Conservation (phyloP, 2,329 filamentous ascomycete genomes). For the Sporothrix brasiliensis region DNA sequence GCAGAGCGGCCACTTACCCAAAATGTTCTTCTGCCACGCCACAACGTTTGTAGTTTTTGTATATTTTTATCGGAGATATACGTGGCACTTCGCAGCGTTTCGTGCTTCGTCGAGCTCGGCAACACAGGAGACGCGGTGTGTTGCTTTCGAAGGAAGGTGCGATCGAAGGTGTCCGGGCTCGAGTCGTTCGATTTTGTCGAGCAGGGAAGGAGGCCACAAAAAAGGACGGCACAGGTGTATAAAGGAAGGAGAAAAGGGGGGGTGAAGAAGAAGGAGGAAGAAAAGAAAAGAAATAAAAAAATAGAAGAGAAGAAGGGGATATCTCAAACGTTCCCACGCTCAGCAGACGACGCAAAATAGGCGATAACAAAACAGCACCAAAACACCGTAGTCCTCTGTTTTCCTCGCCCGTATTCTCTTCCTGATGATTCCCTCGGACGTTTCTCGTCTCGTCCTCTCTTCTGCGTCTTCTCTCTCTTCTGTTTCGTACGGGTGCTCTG, state of each 20-base stretch:
- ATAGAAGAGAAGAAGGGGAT: neutral
- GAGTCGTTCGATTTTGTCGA: slow-evolving; percentile 13
- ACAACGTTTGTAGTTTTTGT: neutral
- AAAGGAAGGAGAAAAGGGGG: neutral
- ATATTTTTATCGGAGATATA: neutral
- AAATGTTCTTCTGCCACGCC: neutral
- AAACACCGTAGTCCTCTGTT: neutral
- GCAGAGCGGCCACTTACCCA: slow-evolving; percentile 19
- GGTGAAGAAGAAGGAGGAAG: neutral
- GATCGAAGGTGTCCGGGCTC: neutral
- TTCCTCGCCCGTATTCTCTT: slow-evolving; percentile 1
- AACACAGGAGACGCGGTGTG: neutral
- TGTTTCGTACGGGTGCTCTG: slow-evolving; percentile 27
- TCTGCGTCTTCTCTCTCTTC: slow-evolving; percentile 27
- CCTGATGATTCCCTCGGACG: slow-evolving; percentile 18
- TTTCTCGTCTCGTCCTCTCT: slow-evolving; percentile 20
- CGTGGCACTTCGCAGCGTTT: neutral
- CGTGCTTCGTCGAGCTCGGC: slow-evolving; percentile 8
- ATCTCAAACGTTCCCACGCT: neutral
- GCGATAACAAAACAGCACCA: slow-evolving; percentile 18
- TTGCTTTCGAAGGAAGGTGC: slow-evolving; percentile 4
- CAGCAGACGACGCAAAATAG: neutral
- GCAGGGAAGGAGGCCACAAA: neutral
- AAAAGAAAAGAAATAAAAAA: slow-evolving; percentile 4
- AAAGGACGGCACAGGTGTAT: slow-evolving; percentile 1